Evolutionary conservation across 306 rosid genomes (phyloP).

Genomic region (Lablab purpureus): DNA sequence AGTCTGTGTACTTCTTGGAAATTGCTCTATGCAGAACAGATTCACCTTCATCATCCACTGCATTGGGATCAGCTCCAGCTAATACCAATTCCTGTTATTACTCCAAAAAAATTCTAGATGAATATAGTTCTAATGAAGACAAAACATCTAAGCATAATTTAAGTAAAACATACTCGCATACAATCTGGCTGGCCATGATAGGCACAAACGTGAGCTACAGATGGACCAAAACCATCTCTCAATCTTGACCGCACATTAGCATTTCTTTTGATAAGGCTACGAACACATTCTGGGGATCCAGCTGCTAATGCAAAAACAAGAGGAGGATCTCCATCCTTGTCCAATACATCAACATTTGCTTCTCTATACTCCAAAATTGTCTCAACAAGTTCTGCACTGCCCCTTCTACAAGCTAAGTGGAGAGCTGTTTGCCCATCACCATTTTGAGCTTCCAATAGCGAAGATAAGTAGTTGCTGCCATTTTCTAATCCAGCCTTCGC

Average conservation of each 20-base stretch:
- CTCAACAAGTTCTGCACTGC: constrained; percentile 88
- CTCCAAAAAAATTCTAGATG: constrained; percentile 36
- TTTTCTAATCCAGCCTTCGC: constrained; percentile 71
- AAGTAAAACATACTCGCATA: constrained; percentile 83
- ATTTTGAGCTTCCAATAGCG: constrained; percentile 86
- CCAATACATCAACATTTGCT: constrained; percentile 91
- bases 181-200: constrained; percentile 99
- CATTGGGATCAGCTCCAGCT: constrained; percentile 99
- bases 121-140: constrained; percentile 38
- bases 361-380: constrained; percentile 81
- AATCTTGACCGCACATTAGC: constrained; percentile 87
- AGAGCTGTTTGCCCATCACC: constrained; percentile 97
- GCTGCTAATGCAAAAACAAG: constrained; percentile 97
- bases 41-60: constrained; percentile 97
- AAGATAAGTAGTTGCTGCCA: constrained; percentile 62
- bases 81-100: constrained; percentile 79
- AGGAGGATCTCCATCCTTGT: constrained; percentile 98
- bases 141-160: constrained; percentile 40
- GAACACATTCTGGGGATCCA: constrained; percentile 94
- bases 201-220: constrained; percentile 98
- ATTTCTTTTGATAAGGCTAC: constrained; percentile 76
- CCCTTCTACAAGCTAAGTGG: constrained; percentile 96
- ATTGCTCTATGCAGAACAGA: constrained; percentile 94
- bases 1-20: constrained; percentile 90
- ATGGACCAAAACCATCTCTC: constrained; percentile 94